Evolutionary conservation across 2,329 filamentous ascomycete species (phyloP), one percentile per base, ranked within the genome.

Genomic region (Pestalotiopsis sp.): DNA sequence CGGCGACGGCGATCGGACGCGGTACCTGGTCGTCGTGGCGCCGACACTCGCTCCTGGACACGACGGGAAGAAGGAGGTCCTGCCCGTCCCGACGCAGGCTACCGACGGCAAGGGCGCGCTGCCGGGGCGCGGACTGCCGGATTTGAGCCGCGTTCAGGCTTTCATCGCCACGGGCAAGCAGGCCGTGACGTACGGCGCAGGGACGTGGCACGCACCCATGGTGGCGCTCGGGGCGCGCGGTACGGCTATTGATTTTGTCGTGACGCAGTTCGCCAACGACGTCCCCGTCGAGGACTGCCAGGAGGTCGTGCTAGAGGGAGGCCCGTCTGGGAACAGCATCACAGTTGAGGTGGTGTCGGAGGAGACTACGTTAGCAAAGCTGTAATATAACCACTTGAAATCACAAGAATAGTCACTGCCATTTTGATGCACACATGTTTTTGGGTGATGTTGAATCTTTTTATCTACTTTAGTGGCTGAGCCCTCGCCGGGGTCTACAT

Each of bases 181-280:
- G 81, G 94, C 94, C 11, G 93, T 99, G 14, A 98, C 94, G 2
- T 99, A 98, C 78, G 94, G 88, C 1, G 90, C 92, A 1, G 96
- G 94, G 4, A 98, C 94, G 66, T 99, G 95, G 88, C 96, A 99
- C 83, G 94, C 95, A 69, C 96, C 96, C 0, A 98, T 99, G 95
- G 92, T 94, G 14, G 94, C 93, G 17, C 80, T 98, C 62, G 94
- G 94, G 0, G 70, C 76, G 2, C 67, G 74, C 2, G 84, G 81
- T 1, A 81, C 82, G 30, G 85, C 89, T 22, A 83, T 98, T 61
- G 93, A 96, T 76, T 98, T 98, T 78, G 88, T 97, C 4, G 95
- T 98, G 1, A 88, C 92, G 72, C 95, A 98, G 82, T 96, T 92
- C 81, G 90, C 90, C 40, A 98, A 97, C 79, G 94, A 92, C 2